Percentiles rank a stretch among this genome's conserved stretches.
phyloP scores from a whole-genome alignment of 345 rosid species.

The Eucalyptus cloeziana region DNA sequence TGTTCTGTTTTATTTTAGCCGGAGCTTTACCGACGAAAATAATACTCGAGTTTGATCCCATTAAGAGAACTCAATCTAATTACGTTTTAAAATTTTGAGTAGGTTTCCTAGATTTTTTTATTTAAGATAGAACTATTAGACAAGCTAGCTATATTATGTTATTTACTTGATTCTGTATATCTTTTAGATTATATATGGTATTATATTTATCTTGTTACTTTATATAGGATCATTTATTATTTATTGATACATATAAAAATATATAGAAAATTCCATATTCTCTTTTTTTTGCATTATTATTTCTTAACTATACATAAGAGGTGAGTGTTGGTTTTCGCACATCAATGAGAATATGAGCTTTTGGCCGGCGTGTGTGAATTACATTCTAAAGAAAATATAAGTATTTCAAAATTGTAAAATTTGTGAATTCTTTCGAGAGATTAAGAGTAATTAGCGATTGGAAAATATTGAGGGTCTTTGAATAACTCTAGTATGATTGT shows the following conservation, averaged over 20 bases:
- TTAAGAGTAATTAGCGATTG: rapidly evolving
- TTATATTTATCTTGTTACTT: background rate
- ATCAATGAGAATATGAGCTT: background rate
- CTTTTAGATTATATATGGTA: too few relatives aligned
- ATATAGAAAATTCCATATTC: background rate
- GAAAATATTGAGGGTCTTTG: background rate
- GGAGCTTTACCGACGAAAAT: background rate
- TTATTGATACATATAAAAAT: too few relatives aligned
- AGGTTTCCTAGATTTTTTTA: background rate
- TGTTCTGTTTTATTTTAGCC: background rate
- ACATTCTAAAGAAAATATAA: background rate
- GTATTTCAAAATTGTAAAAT: background rate
- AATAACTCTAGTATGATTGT: rapidly evolving
- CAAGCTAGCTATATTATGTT: background rate
- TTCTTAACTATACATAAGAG: background rate
- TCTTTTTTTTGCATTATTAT: background rate
- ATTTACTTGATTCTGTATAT: too few relatives aligned
- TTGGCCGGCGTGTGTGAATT: background rate
- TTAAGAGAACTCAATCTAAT: background rate
- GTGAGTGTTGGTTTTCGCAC: background rate
- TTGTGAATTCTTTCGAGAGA: background rate
- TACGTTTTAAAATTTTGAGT: background rate
- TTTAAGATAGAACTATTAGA: background rate
- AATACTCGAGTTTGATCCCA: background rate
- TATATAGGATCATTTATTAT: too few relatives aligned